Base-by-base conservation (phyloP, 2,329 filamentous ascomycete genomes). In the Ophiobolus disseminans region DNA sequence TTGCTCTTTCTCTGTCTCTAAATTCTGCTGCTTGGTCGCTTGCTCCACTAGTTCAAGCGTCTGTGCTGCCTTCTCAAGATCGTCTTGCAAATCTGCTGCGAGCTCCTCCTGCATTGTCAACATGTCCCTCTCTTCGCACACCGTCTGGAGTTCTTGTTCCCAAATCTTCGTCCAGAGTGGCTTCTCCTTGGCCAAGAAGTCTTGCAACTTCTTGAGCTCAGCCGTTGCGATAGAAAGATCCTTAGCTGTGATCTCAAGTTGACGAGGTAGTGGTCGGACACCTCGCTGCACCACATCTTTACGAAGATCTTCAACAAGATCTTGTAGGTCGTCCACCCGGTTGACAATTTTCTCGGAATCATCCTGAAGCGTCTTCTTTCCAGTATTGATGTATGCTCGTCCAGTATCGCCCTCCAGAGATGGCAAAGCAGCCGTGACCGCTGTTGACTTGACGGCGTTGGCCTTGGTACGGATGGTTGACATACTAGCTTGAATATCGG, bases 91-190 rank as follows among this genome's bases (percentile, higher is more conserved):
- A 77, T 99, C 94, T 35, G 92, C 86, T 57, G 93, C 88, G 55
- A 99, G 83, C 63, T 97, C 94, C 77, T 99, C 94, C 79, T 96
- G 93, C 80, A 97, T 89, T 40, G 91, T 94, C 61, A 99, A 84
- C 73, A 97, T 87, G 68, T 97, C 93, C 59, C 92, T 86, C 67
- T 97, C 94, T 70, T 96, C 91, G 76, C 94, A 97, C 2, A 99
- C 93, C 42, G 93, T 87, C 73, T 97, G 91, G 36, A 99, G 80
- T 73, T 97, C 92, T 75, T 95, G 92, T 82, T 97, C 93, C 94
- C 94, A 99, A 57, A 97, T 96, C 83, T 97, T 97, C 45, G 91
- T 97, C 93, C 94, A 99, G 48, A 97, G 81, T 0, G 94, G 94
- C 74, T 96, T 96, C 81, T 99, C 94, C 37, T 85, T 84, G 63